These are phyloP conservation scores for Fraxinus cuspidata DNA, from an alignment of 257 asterid species.

Conservation along the genomic window DNA sequence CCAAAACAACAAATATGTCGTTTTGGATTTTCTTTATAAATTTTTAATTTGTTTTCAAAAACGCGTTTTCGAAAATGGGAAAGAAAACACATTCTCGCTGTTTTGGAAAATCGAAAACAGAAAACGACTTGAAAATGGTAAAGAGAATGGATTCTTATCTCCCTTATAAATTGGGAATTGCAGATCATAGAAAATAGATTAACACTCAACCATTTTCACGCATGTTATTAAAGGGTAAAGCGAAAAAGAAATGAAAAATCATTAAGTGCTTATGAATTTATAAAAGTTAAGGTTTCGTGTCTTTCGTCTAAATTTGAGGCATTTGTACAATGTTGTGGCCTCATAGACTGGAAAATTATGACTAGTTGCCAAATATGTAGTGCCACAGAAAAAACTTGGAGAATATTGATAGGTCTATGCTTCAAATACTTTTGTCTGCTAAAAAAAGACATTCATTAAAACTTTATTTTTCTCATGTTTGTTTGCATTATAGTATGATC, in stretches of 20 bases:
- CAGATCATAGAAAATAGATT: background rate
- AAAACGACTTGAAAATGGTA: too few relatives aligned
- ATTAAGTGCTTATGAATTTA: background rate
- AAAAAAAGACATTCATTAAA: constrained; percentile 21
- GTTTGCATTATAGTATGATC: constrained; percentile 2
- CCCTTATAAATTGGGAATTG: background rate
- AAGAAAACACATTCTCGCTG: too few relatives aligned
- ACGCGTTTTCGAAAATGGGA: too few relatives aligned
- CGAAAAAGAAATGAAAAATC: background rate
- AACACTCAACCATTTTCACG: background rate
- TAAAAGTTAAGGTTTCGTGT: background rate
- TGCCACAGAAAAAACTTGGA: background rate
- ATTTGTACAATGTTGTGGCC: background rate
- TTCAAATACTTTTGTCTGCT: constrained; percentile 20
- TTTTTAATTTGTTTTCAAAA: too few relatives aligned
- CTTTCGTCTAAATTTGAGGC: background rate
- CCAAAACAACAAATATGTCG: too few relatives aligned
- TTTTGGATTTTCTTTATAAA: too few relatives aligned
- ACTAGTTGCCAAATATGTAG: background rate
- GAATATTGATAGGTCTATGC: background rate
- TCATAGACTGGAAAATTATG: background rate
- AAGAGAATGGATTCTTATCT: too few relatives aligned
- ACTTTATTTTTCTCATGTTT: background rate
- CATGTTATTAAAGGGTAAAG: background rate
- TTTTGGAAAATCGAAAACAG: too few relatives aligned